These are phyloP conservation scores for Cryphonectria japonica DNA, from an alignment of 2,329 filamentous ascomycete species.

Conservation along the genomic window DNA sequence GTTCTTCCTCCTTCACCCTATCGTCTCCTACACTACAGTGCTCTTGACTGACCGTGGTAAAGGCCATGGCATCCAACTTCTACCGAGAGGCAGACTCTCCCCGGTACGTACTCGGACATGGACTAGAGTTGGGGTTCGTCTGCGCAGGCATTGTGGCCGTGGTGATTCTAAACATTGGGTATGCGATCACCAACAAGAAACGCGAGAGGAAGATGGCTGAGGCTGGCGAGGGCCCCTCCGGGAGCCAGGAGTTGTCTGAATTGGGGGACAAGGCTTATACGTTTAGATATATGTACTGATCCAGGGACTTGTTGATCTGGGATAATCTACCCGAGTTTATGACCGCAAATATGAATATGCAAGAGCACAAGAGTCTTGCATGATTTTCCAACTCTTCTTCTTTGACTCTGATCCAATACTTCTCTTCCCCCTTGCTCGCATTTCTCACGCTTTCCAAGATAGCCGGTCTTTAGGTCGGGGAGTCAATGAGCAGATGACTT, in stretches of 20 bases:
- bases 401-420: no score
- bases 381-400: not conserved
- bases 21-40: not conserved
- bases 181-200: not conserved
- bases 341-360: not conserved
- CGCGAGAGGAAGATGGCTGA: not conserved
- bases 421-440: no score
- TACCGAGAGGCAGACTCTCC: conserved; percentile 59
- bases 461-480: no score
- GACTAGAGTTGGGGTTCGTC: not conserved
- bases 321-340: not conserved
- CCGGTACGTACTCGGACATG: conserved; percentile 49
- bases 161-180: not conserved
- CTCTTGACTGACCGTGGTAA: conserved; percentile 36
- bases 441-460: no score
- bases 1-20: conserved; percentile 58
- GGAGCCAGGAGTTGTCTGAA: not conserved
- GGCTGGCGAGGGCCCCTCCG: not conserved
- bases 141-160: not conserved
- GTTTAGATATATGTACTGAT: not conserved
- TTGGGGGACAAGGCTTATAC: not conserved
- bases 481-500: not conserved
- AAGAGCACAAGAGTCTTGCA: not conserved
- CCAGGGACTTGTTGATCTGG: not conserved
- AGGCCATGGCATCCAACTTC: conserved; percentile 75